A percentile compares a stretch with the other conserved stretches of the same genome.
Evolutionary conservation across 2,329 filamentous ascomycete species (phyloP).

Genomic region (Xylariaceae sp.): DNA sequence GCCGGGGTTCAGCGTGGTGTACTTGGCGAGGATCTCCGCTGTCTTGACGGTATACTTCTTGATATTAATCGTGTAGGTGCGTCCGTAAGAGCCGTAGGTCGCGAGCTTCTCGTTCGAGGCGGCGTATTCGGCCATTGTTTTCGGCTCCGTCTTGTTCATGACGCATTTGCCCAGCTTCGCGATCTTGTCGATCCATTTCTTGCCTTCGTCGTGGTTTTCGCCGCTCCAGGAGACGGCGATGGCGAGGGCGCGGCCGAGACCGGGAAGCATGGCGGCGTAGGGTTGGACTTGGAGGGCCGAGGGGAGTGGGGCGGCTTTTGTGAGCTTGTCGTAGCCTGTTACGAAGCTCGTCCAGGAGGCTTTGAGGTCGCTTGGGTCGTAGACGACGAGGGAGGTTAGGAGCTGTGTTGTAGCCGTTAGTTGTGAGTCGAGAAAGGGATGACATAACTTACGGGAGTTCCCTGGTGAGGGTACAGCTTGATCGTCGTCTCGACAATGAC

Average conservation of each 20-base stretch:
- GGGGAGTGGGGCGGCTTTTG: neutral
- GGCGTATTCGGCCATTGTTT: slow-evolving; percentile 10
- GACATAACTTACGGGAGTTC: slow-evolving; percentile 20
- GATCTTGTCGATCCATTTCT: slow-evolving; percentile 18
- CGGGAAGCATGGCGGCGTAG: slow-evolving; percentile 30
- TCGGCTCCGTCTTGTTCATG: slow-evolving; percentile 17
- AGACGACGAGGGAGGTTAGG: slow-evolving; percentile 23
- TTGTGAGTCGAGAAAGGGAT: neutral
- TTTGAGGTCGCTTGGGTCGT: slow-evolving; percentile 29
- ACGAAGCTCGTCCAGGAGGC: neutral
- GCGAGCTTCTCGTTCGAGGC: slow-evolving; percentile 23
- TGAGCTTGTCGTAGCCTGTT: slow-evolving; percentile 2
- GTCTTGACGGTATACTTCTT: slow-evolving; percentile 25
- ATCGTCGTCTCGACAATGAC: slow-evolving; percentile 37
- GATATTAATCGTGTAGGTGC: slow-evolving; percentile 22
- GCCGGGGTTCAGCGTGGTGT: slow-evolving; percentile 21
- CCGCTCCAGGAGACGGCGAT: slow-evolving; percentile 32
- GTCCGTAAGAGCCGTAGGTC: slow-evolving; percentile 18
- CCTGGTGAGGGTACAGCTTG: slow-evolving; percentile 33
- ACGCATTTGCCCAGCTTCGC: slow-evolving; percentile 12
- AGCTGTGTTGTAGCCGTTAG: neutral
- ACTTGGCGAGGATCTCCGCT: slow-evolving; percentile 26
- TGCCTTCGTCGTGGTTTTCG: slow-evolving; percentile 25
- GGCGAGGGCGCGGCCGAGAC: slow-evolving; percentile 26
- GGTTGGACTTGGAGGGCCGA: slow-evolving; percentile 23